Conservation (phyloP, 192 early-diverging fungal species). For the Ramicandelaber brevisporus region DNA sequence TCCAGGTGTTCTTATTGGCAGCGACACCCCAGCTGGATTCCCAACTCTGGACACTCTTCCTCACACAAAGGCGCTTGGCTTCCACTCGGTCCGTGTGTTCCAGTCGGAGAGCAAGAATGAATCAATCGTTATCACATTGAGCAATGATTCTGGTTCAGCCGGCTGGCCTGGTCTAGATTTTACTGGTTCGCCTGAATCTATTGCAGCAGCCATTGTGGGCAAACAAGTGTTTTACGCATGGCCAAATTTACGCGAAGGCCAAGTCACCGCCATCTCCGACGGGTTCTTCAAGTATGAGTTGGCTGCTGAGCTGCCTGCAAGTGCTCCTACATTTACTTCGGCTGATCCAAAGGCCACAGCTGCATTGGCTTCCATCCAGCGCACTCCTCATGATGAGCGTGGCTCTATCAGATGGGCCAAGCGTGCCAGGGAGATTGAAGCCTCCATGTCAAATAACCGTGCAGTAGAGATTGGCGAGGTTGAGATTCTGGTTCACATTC, state of each 20-base stretch:
- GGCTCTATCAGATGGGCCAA: conserved; percentile 25
- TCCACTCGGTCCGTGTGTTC: conserved; percentile 70
- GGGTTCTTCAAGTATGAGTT: conserved; percentile 20
- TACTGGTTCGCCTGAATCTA: no score
- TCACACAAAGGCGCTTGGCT: conserved; percentile 35
- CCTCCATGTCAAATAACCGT: conserved; percentile 36
- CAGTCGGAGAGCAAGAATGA: conserved; percentile 40
- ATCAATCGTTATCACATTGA: conserved; percentile 8
- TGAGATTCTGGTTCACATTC: conserved; percentile 26
- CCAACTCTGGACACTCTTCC: conserved; percentile 64
- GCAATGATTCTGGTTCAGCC: no score
- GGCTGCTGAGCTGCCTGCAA: no score
- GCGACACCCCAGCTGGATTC: conserved; percentile 51
- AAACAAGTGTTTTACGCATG: conserved; percentile 43
- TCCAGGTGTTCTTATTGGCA: conserved; percentile 31
- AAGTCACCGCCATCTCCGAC: conserved; percentile 49
- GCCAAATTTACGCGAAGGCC: conserved; percentile 69
- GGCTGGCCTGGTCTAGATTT: conserved; percentile 4
- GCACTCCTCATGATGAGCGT: conserved; percentile 12
- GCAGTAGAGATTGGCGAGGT: conserved; percentile 42
- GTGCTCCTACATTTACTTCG: no score
- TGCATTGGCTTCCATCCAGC: no score
- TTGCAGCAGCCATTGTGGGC: no score
- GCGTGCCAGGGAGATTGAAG: conserved; percentile 21
- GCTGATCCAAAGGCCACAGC: no score